Evolutionary conservation across 2,329 filamentous ascomycete species (phyloP).

Genomic region (Pseudocercospora macadamiae): DNA sequence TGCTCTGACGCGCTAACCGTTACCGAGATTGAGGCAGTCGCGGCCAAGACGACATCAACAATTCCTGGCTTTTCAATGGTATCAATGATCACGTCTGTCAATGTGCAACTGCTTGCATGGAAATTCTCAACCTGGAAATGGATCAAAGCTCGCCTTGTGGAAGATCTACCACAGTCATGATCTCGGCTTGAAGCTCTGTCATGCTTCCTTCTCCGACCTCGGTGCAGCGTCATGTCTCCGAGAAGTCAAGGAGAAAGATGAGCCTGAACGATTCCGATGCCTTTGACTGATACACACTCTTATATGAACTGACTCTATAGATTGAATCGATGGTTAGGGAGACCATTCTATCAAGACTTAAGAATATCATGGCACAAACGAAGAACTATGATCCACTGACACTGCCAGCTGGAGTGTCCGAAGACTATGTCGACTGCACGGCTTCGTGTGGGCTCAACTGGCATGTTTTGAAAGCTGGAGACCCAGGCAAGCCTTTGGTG

Average conservation of each 20-base stretch:
- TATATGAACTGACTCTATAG: too few relatives aligned
- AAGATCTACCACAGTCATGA: too few relatives aligned
- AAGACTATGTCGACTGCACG: conserved; percentile 60
- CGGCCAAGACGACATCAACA: too few relatives aligned
- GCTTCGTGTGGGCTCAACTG: conserved; percentile 59
- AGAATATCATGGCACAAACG: conserved; percentile 14
- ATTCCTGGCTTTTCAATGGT: too few relatives aligned
- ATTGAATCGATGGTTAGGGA: too few relatives aligned
- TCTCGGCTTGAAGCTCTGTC: conserved; percentile 2
- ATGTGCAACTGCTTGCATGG: too few relatives aligned
- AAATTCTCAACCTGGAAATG: too few relatives aligned
- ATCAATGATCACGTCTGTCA: too few relatives aligned
- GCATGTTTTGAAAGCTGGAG: conserved; percentile 62
- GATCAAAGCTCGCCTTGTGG: too few relatives aligned
- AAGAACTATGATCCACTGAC: conserved; percentile 49
- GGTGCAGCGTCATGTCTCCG: conserved; percentile 1
- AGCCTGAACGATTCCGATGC: neutral
- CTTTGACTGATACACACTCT: neutral
- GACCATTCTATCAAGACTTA: neutral
- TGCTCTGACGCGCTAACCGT: neutral
- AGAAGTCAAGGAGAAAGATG: neutral
- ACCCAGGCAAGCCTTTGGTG: conserved; percentile 56
- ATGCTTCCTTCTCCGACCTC: conserved; percentile 2
- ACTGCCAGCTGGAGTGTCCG: conserved; percentile 59
- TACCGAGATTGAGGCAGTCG: neutral